Conservation (phyloP, 2,329 filamentous ascomycete species). For the Botrytis tulipae region DNA sequence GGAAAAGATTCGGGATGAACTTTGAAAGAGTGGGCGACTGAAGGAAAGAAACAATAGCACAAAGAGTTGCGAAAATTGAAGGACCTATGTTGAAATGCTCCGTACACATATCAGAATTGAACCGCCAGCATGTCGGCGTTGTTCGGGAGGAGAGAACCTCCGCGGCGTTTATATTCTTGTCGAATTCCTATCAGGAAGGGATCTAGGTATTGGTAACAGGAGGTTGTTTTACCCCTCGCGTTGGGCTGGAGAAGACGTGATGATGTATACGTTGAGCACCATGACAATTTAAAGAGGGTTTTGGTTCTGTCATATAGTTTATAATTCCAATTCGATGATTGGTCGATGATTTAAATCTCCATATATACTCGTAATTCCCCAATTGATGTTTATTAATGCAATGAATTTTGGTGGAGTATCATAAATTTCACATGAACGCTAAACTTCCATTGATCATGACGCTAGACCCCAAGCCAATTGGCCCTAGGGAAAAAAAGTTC, state of each 20-base stretch:
- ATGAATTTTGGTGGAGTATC: constrained; percentile 2
- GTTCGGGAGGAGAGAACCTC: background rate
- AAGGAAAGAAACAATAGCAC: background rate
- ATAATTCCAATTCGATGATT: background rate
- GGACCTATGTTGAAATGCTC: background rate
- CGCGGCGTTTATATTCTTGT: background rate
- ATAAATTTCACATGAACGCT: constrained; percentile 8
- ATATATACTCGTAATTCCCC: background rate
- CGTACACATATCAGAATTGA: background rate
- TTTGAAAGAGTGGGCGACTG: background rate
- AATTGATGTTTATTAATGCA: constrained; percentile 8
- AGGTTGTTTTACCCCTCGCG: background rate
- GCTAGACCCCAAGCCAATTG: constrained; percentile 14
- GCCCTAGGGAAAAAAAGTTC: constrained; percentile 6
- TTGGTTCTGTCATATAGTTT: background rate
- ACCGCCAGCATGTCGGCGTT: background rate
- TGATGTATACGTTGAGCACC: background rate
- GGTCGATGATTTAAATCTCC: background rate
- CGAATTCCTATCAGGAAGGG: background rate
- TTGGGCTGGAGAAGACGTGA: background rate
- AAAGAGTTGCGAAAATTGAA: background rate
- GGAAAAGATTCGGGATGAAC: constrained; percentile 14
- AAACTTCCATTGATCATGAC: constrained; percentile 2
- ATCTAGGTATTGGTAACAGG: background rate
- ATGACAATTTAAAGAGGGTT: background rate